These are phyloP conservation scores for Luvunga scandens DNA, from an alignment of 345 rosid species.

Conservation along the genomic window DNA sequence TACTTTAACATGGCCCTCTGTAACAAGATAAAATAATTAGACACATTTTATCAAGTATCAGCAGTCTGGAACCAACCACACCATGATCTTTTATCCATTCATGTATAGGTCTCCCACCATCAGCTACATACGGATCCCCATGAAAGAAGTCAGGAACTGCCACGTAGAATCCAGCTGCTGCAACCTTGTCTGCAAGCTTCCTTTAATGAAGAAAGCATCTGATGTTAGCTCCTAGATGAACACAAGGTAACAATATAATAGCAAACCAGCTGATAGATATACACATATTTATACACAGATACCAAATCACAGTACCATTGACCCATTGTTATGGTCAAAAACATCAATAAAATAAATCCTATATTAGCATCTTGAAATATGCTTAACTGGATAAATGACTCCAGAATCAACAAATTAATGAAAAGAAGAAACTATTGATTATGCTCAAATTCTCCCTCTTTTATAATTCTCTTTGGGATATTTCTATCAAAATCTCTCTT, in stretches of 20 bases:
- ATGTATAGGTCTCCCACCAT: constrained; percentile 35
- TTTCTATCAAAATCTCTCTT: too few relatives aligned
- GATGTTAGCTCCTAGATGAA: constrained; percentile 2
- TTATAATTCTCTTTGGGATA: too few relatives aligned
- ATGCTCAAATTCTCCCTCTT: neutral
- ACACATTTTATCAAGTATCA: neutral
- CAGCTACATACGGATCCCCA: constrained; percentile 56
- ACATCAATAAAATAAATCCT: too few relatives aligned
- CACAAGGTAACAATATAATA: neutral
- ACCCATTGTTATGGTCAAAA: neutral
- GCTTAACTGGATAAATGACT: neutral
- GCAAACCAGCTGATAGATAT: neutral
- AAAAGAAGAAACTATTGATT: neutral
- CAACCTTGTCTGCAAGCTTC: constrained; percentile 79
- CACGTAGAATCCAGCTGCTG: constrained; percentile 66
- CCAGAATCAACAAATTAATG: neutral
- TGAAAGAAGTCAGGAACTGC: constrained; percentile 68
- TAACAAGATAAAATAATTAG: neutral
- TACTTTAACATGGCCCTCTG: neutral
- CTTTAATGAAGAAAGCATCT: constrained; percentile 29
- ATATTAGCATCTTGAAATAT: neutral
- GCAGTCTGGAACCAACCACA: constrained; percentile 41
- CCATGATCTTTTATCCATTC: constrained; percentile 72
- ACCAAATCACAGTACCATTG: neutral
- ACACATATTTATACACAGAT: neutral